Conservation (phyloP, 2,329 filamentous ascomycete species). For the Bipolaris zeicola region DNA sequence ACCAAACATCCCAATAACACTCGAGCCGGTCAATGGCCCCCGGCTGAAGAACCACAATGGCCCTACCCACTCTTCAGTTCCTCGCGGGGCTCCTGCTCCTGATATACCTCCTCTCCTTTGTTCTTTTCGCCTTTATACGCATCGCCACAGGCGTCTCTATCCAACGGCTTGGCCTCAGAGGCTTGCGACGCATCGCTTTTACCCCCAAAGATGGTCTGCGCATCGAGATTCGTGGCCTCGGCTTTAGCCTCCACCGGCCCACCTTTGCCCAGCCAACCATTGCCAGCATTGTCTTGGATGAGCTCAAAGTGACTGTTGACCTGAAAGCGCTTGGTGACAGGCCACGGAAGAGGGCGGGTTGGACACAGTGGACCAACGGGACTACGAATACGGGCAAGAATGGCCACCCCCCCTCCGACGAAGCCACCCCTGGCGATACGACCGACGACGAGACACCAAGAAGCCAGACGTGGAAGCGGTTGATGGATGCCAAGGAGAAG, state of each 20-base stretch:
- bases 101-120: constrained; percentile 87
- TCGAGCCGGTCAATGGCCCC: constrained; percentile 29
- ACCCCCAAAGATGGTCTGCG: constrained; percentile 86
- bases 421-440: constrained; percentile 27
- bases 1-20: constrained; percentile 23
- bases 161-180: constrained; percentile 91
- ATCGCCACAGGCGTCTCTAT: constrained; percentile 94
- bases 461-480: constrained; percentile 78
- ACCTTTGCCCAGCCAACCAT: constrained; percentile 98
- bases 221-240: constrained; percentile 86
- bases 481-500: constrained; percentile 80
- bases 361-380: constrained; percentile 42
- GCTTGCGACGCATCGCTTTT: constrained; percentile 87
- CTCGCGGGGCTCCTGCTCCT: constrained; percentile 84
- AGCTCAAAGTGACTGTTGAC: constrained; percentile 84
- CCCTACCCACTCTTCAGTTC: constrained; percentile 65
- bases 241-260: constrained; percentile 85
- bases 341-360: constrained; percentile 37
- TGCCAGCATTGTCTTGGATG: constrained; percentile 86
- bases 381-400: constrained; percentile 28
- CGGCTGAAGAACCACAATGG: constrained; percentile 47
- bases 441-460: constrained; percentile 53
- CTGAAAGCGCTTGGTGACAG: constrained; percentile 64
- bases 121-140: constrained; percentile 89
- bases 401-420: constrained; percentile 27